Base-by-base conservation (phyloP, 371 early-diverging fungal species). In the Actinomortierella ambigua region DNA sequence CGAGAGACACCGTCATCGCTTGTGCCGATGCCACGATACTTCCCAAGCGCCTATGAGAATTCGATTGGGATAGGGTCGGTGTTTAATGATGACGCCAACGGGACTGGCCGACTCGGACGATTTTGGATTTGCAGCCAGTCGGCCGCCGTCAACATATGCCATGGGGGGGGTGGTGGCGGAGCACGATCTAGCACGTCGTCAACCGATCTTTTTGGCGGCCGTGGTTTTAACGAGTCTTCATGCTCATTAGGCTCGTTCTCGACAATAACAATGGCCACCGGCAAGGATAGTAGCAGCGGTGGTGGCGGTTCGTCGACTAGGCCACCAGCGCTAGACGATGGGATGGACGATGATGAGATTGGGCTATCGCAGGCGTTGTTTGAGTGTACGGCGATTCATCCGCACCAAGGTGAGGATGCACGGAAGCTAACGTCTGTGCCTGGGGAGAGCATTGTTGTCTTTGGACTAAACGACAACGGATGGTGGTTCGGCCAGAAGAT, bases 401-500 rank as follows among this genome's bases (percentile, higher is more conserved):
- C 71, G 14, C 65, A 71, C 41, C 57, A 34, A 7, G 61, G 65
- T n/a, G 61, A 55, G 1, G 71, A 71, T 41, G 63, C 41, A 7
- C 55, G 71, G 15, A 63, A 71, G 50, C 27, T 71, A 44, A 62
- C 26, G 3, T 71, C 65, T 62, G 71, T 65, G 42, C 65, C 71
- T n/a, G 71, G 71, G 23, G 71, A 71, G 59, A 71, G 63, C 29
- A 71, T 71, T 26, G 49, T 71, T 28, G 71, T 71, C 23, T 71
- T 71, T 65, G 71, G 71, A 20, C 24, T 71, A 53, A 71, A 71
- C 48, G 71, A 71, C 3, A 56, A 71, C 14, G 70, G 70, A 3
- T 71, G 71, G 71, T 71, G 65, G 15, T 71, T 71, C 56, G 71
- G 71, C 3, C 65, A 71, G 53, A 71, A 71, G 62, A 63, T 71